phyloP scores from a whole-genome alignment of 805 yeast genomes.

The Candida ipomoeae region DNA sequence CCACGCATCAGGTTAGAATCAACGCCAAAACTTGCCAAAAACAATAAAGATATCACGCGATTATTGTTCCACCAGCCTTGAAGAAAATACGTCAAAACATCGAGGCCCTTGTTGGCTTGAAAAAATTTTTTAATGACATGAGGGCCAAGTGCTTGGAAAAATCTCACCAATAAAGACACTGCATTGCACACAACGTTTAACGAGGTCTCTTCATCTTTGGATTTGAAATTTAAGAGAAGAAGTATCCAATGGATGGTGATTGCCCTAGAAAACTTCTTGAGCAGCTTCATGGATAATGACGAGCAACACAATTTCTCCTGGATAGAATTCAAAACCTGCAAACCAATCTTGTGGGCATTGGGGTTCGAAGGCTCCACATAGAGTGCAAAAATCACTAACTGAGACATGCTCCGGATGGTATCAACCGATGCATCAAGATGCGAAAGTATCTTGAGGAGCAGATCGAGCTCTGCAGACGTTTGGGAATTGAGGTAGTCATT shows the following conservation, averaged over 20 bases:
- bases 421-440: constrained; percentile 49
- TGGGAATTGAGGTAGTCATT: constrained; percentile 10
- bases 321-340: constrained; percentile 24
- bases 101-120: constrained; percentile 46
- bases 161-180: constrained; percentile 45
- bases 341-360: constrained; percentile 34
- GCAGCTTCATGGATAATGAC: constrained; percentile 31
- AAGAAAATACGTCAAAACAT: constrained; percentile 43
- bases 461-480: constrained; percentile 15
- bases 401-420: constrained; percentile 45
- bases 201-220: constrained; percentile 14
- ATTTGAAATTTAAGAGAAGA: constrained; percentile 42
- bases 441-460: constrained; percentile 23
- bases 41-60: constrained; percentile 38
- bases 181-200: constrained; percentile 37
- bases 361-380: constrained; percentile 32
- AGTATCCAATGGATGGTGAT: constrained; percentile 65
- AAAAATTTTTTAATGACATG: constrained; percentile 47
- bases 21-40: constrained; percentile 46
- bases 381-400: constrained; percentile 48
- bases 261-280: constrained; percentile 46
- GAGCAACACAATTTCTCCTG: constrained; percentile 42
- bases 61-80: constrained; percentile 47
- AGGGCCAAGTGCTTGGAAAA: constrained; percentile 45
- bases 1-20: constrained; percentile 12